Base-by-base conservation (phyloP, 2,329 filamentous ascomycete genomes). In the Clarireedia paspali region DNA sequence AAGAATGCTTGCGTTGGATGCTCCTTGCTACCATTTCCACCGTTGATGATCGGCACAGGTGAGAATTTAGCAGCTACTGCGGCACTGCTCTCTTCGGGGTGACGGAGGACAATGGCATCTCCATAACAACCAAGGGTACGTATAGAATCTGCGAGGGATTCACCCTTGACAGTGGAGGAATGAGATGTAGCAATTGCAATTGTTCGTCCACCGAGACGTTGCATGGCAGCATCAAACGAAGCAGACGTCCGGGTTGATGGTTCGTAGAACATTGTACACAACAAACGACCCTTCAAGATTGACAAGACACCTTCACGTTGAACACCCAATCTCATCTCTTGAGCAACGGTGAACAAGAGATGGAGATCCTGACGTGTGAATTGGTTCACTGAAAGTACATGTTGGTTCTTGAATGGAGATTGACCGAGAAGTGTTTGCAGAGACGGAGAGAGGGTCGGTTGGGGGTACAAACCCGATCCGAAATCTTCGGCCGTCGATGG, bases 181-280 rank as follows among this genome's bases (percentile, higher is more conserved):
- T 89, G 83, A 5, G 85, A 81, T 2, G 92, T 95, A 42, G 90
- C 79, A 68, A 97, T 85, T 52, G 85, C 79, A 53, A 99, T 81
- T 3, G 88, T 92, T 49, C 90, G 83, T 48, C 94, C 94, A 64
- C 94, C 94, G 5, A 99, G 85, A 52, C 95, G 88, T 78, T 99
- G 95, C 94, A 99, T 99, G 44, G 94, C 94, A 56, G 92, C 89
- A 69, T 99, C 94, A 66, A 99, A 99, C 3, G 94, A 99, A 39
- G 89, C 84, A 12, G 92, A 96, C 5, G 94, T 99, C 54, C 94
- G 83, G 2, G 94, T 99, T 0, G 92, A 97, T 2, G 94, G 94
- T 78, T 99, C 94, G 73, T 91, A 99, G 81, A 99, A 99, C 76
- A 99, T 84, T 2, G 89, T 94, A 74, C 87, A 90, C 39, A 99